A percentile compares a stretch with the other conserved stretches of the same genome.
phyloP scores from a whole-genome alignment of 2,329 filamentous ascomycete species.

The Sporothrix mexicana region DNA sequence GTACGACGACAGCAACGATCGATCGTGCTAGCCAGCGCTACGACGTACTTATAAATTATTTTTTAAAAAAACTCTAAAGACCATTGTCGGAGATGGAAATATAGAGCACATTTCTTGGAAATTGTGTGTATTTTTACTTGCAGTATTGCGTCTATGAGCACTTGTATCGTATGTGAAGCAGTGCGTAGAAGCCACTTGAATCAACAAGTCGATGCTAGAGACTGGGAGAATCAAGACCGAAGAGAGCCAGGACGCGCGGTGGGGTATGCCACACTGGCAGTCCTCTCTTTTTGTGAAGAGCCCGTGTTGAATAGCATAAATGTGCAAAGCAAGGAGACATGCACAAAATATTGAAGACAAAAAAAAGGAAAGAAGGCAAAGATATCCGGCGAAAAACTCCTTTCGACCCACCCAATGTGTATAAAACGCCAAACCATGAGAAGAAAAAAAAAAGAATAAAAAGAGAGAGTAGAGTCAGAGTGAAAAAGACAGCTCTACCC shows the following conservation, averaged over 20 bases:
- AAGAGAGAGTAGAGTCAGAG: constrained; percentile 7
- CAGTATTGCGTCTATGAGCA: background rate
- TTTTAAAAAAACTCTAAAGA: background rate
- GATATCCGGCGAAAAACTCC: background rate
- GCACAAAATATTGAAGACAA: background rate
- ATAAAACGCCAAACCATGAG: constrained; percentile 21
- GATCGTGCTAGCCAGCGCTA: background rate
- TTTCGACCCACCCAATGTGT: constrained; percentile 14
- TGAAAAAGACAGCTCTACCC: background rate
- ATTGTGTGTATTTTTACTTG: background rate
- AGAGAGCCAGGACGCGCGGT: background rate
- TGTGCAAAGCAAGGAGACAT: background rate
- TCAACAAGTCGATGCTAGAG: background rate
- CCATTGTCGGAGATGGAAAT: background rate
- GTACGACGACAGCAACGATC: background rate
- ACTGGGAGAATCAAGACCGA: too few species aligned
- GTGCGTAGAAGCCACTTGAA: background rate
- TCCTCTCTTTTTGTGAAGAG: background rate
- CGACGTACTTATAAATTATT: too few species aligned
- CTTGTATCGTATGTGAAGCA: background rate
- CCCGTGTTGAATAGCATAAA: background rate
- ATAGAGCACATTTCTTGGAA: background rate
- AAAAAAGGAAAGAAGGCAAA: background rate
- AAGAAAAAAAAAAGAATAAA: background rate
- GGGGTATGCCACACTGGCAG: background rate